Conservation (phyloP, 2,329 filamentous ascomycete genomes). For the Akanthomyces lecanii region DNA sequence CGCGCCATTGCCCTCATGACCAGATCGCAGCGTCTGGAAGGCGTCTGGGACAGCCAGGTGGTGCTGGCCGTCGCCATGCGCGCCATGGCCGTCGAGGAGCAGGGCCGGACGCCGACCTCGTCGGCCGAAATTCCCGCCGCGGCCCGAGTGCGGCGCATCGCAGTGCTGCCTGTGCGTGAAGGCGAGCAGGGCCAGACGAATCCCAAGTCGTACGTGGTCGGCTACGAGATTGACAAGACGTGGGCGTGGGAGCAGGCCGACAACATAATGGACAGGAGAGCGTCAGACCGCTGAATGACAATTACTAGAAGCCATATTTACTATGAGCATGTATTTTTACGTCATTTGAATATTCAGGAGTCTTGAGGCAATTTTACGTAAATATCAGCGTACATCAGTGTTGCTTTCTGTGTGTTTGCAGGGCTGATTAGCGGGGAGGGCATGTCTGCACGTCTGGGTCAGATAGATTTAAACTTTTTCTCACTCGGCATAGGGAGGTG, state of each 20-base stretch:
- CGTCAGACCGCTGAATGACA: background rate
- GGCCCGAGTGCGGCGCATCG: slow-evolving; percentile 2
- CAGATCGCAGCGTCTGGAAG: background rate
- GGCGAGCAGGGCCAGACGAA: background rate
- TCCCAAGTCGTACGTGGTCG: slow-evolving; percentile 6
- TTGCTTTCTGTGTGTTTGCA: too few species aligned
- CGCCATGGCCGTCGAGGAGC: slow-evolving; percentile 11
- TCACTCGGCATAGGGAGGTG: too few species aligned
- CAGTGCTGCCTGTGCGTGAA: background rate
- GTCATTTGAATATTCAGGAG: too few species aligned
- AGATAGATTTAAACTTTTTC: too few species aligned
- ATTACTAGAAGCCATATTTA: background rate
- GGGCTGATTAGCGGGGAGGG: too few species aligned
- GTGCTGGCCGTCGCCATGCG: background rate
- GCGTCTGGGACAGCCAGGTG: slow-evolving; percentile 11
- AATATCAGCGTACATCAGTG: too few species aligned
- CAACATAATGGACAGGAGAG: background rate
- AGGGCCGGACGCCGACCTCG: background rate
- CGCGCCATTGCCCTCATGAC: slow-evolving; percentile 4
- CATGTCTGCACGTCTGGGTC: too few species aligned
- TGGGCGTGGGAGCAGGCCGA: slow-evolving; percentile 13
- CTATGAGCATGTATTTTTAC: too few species aligned
- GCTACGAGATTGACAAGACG: slow-evolving; percentile 3
- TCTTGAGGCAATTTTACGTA: too few species aligned
- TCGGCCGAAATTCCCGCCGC: slow-evolving; percentile 12